Percentiles rank a stretch among this genome's conserved stretches.
Evolutionary conservation across 2,329 filamentous ascomycete species (phyloP).

Genomic region (Nigrospora oryzae): DNA sequence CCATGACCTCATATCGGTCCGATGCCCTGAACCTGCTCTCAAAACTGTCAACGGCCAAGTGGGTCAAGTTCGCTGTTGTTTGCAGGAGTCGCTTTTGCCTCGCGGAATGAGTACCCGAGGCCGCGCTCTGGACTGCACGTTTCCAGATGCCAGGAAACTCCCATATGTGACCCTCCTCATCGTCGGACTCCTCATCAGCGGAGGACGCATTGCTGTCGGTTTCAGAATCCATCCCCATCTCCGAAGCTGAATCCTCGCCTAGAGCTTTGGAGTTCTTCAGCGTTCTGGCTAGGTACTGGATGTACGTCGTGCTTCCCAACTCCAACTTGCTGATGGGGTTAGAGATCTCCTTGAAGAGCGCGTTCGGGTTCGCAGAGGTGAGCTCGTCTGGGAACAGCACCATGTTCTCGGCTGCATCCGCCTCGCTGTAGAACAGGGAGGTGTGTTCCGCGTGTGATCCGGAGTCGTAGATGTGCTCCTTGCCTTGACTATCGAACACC

Average conservation of each 20-base stretch:
- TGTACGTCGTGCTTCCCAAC: conserved; percentile 7
- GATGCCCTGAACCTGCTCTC: conserved; percentile 3
- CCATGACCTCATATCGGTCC: conserved; percentile 10
- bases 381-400: conserved; percentile 15
- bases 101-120: conserved; percentile 3
- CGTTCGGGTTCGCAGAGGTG: conserved; percentile 8
- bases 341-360: conserved; percentile 17
- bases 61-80: conserved; percentile 8
- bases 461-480: background rate
- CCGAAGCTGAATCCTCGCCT: background rate
- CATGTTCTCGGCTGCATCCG: conserved; percentile 17
- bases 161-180: conserved; percentile 8
- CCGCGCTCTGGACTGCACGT: background rate
- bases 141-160: conserved; percentile 5
- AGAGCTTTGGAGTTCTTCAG: background rate
- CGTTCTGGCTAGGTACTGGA: conserved; percentile 6
- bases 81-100: conserved; percentile 7
- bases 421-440: conserved; percentile 16
- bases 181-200: background rate
- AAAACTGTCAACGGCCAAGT: background rate
- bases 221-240: background rate
- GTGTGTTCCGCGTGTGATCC: background rate
- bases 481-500: background rate
- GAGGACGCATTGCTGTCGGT: background rate
- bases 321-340: conserved; percentile 16